These are phyloP conservation scores for Aeminium ludgeri DNA, from an alignment of 495 filamentous ascomycete genomes.

Conservation along the genomic window DNA sequence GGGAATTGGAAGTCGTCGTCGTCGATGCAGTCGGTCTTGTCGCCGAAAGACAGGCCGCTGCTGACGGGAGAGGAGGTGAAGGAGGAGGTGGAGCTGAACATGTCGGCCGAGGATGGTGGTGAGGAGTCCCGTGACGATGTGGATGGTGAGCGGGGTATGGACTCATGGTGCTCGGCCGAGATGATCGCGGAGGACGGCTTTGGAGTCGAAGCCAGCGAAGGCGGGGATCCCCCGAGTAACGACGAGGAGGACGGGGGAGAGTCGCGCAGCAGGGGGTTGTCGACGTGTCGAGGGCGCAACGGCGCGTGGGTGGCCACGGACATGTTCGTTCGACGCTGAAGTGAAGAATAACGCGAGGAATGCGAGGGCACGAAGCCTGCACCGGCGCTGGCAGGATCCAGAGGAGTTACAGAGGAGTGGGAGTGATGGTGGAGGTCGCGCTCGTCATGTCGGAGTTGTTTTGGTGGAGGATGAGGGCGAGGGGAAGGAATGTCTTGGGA, in stretches of 20 bases:
- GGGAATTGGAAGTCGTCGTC: slow-evolving; percentile 6
- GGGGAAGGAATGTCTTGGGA: too few species aligned
- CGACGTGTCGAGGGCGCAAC: too few species aligned
- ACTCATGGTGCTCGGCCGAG: slow-evolving; percentile 1
- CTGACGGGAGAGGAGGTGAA: slow-evolving; percentile 5
- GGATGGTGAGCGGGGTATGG: not conserved
- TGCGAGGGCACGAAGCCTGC: too few species aligned
- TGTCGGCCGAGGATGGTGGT: slow-evolving; percentile 3
- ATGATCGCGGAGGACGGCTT: not conserved
- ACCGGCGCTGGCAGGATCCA: too few species aligned
- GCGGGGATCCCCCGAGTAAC: not conserved
- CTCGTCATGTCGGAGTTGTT: too few species aligned
- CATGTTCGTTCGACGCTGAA: too few species aligned
- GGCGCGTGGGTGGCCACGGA: too few species aligned
- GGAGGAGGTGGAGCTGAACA: slow-evolving; percentile 5
- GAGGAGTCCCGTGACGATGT: not conserved
- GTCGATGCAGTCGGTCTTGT: not conserved
- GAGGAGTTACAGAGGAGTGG: too few species aligned
- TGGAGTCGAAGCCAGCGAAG: not conserved
- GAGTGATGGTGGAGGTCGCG: too few species aligned
- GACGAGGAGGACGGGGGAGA: not conserved
- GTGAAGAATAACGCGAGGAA: too few species aligned
- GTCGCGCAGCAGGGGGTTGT: too few species aligned
- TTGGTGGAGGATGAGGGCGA: too few species aligned
- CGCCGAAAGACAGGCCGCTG: slow-evolving; percentile 6